Percentiles rank a stretch among this genome's conserved stretches.
phyloP scores from a whole-genome alignment of 805 yeast genomes.

The Teunomyces kruisii region DNA sequence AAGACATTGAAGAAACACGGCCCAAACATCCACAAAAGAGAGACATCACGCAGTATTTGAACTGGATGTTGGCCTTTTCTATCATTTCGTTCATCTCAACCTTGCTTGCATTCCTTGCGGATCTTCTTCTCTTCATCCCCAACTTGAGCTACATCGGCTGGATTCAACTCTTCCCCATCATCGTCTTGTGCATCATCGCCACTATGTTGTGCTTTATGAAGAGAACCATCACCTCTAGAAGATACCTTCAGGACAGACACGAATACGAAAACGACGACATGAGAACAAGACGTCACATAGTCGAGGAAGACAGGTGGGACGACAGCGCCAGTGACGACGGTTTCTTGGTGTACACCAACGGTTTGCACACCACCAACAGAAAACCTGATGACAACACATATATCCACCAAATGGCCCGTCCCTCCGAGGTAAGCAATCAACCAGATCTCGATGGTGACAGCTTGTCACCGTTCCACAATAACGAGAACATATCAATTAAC shows the following conservation, averaged over 20 bases:
- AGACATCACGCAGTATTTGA: constrained; percentile 32
- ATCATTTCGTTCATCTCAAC: constrained; percentile 68
- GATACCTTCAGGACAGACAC: constrained; percentile 34
- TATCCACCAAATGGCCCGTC: neutral
- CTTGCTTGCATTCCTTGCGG: constrained; percentile 76
- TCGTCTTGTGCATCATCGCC: constrained; percentile 61
- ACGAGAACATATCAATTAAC: neutral
- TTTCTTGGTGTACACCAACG: constrained; percentile 42
- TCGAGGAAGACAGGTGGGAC: constrained; percentile 12
- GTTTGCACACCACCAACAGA: constrained; percentile 29
- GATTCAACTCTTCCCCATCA: constrained; percentile 71
- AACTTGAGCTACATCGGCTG: constrained; percentile 82
- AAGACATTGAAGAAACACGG: too few relatives aligned
- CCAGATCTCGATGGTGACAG: neutral
- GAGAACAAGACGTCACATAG: constrained; percentile 20
- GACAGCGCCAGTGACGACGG: constrained; percentile 42
- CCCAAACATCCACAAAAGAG: neutral
- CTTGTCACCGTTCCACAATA: neutral
- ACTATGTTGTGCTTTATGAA: constrained; percentile 71
- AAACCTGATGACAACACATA: neutral
- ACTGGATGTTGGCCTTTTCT: constrained; percentile 56
- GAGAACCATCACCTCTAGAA: constrained; percentile 58
- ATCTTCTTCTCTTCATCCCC: constrained; percentile 74
- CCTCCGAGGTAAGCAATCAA: neutral
- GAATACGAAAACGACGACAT: constrained; percentile 34